Percentiles rank a stretch among this genome's conserved stretches.
These are phyloP conservation scores for Picochlorum sp. DNA, from an alignment of 139 green algal species.

Conservation along the genomic window DNA sequence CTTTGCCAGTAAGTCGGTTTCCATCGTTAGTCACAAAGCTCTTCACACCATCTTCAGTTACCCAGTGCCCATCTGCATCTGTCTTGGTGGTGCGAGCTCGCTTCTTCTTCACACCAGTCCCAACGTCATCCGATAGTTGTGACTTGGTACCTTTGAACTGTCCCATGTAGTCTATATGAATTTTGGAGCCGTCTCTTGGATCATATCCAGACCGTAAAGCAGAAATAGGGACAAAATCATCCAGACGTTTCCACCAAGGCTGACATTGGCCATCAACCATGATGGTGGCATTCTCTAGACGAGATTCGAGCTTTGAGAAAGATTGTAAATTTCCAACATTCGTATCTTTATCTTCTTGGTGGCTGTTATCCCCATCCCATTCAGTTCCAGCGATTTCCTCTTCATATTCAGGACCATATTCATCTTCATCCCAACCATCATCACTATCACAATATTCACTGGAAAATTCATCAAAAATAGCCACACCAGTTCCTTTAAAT, in stretches of 20 bases:
- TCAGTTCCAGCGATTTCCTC: not conserved
- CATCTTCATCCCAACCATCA: not conserved
- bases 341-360: too few species aligned
- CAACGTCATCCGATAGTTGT: too few species aligned
- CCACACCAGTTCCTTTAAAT: not conserved
- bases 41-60: not conserved
- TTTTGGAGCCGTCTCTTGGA: conserved; percentile 1
- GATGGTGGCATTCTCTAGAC: too few species aligned
- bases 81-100: too few species aligned
- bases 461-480: not conserved
- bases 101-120: too few species aligned
- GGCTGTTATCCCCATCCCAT: not conserved
- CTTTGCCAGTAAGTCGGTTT: not conserved
- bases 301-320: not conserved
- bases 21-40: not conserved
- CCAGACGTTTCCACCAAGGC: conserved; percentile 5
- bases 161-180: conserved; percentile 7
- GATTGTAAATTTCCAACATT: not conserved
- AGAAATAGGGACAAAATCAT: conserved; percentile 4
- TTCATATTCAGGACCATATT: not conserved
- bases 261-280: not conserved
- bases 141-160: conserved; percentile 4
- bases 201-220: not conserved
- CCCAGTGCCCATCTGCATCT: conserved; percentile 6
- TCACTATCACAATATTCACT: too few species aligned